A percentile compares a stretch with the other conserved stretches of the same genome.
phyloP scores from a whole-genome alignment of 345 rosid species.

The Cardamine occulta region DNA sequence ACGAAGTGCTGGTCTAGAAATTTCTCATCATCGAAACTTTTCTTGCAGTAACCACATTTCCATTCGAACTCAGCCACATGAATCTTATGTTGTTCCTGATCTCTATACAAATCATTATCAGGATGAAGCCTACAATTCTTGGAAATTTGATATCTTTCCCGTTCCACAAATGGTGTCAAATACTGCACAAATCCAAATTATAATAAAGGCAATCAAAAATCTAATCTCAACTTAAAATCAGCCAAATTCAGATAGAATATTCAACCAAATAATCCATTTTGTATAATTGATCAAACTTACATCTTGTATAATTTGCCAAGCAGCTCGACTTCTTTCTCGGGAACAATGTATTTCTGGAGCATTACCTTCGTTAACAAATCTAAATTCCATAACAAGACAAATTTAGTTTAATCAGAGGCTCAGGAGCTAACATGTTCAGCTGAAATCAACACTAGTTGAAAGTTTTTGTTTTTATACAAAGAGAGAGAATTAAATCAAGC shows the following conservation, averaged over 20 bases:
- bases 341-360: constrained; percentile 83
- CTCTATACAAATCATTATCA: constrained; percentile 77
- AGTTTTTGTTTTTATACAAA: neutral
- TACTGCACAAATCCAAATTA: constrained; percentile 52
- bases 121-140: constrained; percentile 81
- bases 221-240: neutral
- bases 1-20: constrained; percentile 85
- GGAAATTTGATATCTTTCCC: constrained; percentile 61
- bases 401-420: neutral
- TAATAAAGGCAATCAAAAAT: neutral
- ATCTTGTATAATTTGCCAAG: constrained; percentile 80
- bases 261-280: neutral
- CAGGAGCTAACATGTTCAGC: neutral
- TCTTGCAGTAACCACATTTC: constrained; percentile 94
- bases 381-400: constrained; percentile 37
- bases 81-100: constrained; percentile 90
- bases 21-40: constrained; percentile 81
- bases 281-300: constrained; percentile 43
- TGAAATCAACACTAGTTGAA: neutral
- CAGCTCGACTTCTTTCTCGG: constrained; percentile 85
- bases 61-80: constrained; percentile 76
- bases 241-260: neutral
- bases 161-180: constrained; percentile 86
- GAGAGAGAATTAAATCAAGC: neutral
- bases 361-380: constrained; percentile 46